These are phyloP conservation scores for Sporisorium reilianum DNA, from an alignment of 1,284 basidiomycete genomes.

Conservation along the genomic window DNA sequence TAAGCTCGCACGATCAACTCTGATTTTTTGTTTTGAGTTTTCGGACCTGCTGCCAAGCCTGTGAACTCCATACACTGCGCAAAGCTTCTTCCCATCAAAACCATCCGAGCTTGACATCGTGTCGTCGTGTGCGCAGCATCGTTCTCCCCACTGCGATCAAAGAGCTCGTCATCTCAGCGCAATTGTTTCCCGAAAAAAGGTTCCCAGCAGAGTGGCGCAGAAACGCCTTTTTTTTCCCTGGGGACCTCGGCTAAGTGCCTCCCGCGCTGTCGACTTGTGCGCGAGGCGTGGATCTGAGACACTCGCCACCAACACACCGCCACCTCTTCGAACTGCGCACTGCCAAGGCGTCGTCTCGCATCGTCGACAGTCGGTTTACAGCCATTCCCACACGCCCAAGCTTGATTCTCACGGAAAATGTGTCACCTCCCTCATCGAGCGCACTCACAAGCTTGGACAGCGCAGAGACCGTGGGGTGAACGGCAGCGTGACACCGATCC, in stretches of 20 bases:
- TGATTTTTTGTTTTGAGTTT: not conserved
- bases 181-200: not conserved
- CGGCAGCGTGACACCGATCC: not conserved
- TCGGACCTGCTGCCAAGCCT: too few species aligned
- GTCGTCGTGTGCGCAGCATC: not conserved
- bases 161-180: not conserved
- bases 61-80: not conserved
- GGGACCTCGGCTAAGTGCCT: not conserved
- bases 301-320: too few species aligned
- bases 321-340: too few species aligned
- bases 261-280: not conserved
- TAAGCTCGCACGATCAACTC: not conserved
- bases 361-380: not conserved
- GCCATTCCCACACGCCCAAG: not conserved
- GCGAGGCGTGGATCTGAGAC: too few species aligned
- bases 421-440: not conserved
- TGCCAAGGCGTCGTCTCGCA: not conserved
- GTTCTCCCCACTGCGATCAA: not conserved
- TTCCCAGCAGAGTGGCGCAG: not conserved
- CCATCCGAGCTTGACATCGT: too few species aligned
- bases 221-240: not conserved
- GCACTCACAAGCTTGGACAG: not conserved
- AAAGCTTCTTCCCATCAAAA: too few species aligned
- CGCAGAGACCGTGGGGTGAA: not conserved
- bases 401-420: not conserved